These are phyloP conservation scores for Fusarium irregulare DNA, from an alignment of 2,329 filamentous ascomycete genomes.

Conservation along the genomic window DNA sequence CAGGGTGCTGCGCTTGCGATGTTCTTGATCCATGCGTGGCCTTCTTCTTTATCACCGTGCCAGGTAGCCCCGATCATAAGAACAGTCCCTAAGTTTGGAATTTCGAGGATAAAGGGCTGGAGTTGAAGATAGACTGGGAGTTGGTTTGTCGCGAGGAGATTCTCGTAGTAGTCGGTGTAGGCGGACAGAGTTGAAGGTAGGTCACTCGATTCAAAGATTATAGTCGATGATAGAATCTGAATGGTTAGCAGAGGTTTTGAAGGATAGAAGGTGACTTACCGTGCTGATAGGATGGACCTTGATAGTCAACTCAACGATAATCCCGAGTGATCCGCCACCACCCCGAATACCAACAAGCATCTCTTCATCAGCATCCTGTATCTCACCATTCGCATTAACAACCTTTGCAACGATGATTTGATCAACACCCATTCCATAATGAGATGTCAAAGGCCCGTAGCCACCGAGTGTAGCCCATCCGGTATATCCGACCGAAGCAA, in stretches of 20 bases:
- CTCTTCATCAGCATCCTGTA: conserved; percentile 10
- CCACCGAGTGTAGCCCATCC: conserved; percentile 28
- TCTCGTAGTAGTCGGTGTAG: conserved; percentile 4
- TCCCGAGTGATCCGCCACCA: conserved; percentile 4
- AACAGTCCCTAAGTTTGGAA: background rate
- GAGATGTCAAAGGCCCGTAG: conserved; percentile 1
- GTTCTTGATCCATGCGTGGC: background rate
- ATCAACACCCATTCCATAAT: conserved; percentile 14
- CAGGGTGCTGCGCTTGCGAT: background rate
- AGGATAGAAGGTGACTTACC: fast-evolving
- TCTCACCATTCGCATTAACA: background rate
- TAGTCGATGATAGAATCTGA: background rate
- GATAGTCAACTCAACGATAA: conserved; percentile 12
- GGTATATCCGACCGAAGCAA: conserved; percentile 15
- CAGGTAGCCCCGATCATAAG: background rate
- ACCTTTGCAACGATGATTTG: conserved; percentile 22
- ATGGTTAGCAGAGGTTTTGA: fast-evolving
- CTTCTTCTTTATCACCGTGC: background rate
- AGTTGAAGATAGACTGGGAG: background rate
- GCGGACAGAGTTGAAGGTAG: fast-evolving
- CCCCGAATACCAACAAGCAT: conserved; percentile 16
- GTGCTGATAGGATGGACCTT: background rate
- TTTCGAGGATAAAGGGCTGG: background rate
- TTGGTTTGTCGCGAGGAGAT: background rate
- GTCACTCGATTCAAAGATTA: conserved; percentile 6